These are phyloP conservation scores for Rhizoclosmatium sp. DNA, from an alignment of 192 early-diverging fungal species.

Conservation along the genomic window DNA sequence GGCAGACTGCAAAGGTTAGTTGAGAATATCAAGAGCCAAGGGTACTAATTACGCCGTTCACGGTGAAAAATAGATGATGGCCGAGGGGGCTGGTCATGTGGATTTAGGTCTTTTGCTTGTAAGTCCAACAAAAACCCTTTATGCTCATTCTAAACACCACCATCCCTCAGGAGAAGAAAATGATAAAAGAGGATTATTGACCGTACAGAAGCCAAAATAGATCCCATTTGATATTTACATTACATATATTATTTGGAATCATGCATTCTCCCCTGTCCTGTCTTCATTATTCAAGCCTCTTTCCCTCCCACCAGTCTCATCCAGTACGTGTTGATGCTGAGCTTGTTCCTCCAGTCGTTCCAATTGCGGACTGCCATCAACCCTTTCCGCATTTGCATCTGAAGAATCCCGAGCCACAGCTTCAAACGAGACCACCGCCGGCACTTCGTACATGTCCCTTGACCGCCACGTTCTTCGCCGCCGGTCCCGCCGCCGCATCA, in stretches of 20 bases:
- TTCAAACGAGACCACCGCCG: too few species aligned
- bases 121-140: too few species aligned
- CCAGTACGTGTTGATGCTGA: too few species aligned
- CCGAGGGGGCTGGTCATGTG: conserved; percentile 32
- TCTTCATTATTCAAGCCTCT: neutral
- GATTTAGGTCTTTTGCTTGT: conserved; percentile 7
- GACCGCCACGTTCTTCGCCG: neutral
- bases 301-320: neutral
- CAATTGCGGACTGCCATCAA: too few species aligned
- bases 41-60: neutral
- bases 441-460: too few species aligned
- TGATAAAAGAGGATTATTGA: conserved; percentile 25
- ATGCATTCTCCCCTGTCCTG: too few species aligned
- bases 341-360: too few species aligned
- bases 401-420: too few species aligned
- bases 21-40: neutral
- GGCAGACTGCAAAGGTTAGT: conserved; percentile 37
- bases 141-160: too few species aligned
- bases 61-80: conserved; percentile 15
- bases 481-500: neutral
- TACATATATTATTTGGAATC: too few species aligned
- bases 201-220: neutral
- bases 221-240: neutral
- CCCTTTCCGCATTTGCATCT: too few species aligned
- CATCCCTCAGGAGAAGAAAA: conserved; percentile 25